Evolutionary conservation across 164 flowering plant genomes (phyloP).

Genomic region (Piper betle): DNA sequence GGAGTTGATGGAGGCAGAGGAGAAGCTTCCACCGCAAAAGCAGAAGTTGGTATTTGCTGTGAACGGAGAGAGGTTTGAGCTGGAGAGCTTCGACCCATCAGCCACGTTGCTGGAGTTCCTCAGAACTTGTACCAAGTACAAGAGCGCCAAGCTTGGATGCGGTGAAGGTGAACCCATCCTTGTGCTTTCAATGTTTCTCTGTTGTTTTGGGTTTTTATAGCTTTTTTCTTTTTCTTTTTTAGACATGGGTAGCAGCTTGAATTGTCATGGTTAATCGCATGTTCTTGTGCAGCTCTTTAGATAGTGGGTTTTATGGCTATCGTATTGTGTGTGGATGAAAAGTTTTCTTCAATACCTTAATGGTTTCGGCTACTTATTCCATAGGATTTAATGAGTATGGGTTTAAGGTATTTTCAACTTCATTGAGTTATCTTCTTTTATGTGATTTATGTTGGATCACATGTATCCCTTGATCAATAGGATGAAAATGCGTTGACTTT

Average conservation of each 20-base stretch:
- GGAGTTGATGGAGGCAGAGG: background rate
- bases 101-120: slow-evolving; percentile 73
- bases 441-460: background rate
- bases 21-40: background rate
- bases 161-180: slow-evolving; percentile 61
- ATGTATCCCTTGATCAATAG: too few species aligned
- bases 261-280: too few species aligned
- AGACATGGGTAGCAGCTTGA: too few species aligned
- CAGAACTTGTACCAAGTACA: slow-evolving; percentile 52
- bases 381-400: background rate
- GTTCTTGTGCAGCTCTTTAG: too few species aligned
- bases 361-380: too few species aligned
- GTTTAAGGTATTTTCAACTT: too few species aligned
- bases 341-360: too few species aligned
- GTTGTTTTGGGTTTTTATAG: too few species aligned
- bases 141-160: slow-evolving; percentile 73
- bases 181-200: background rate
- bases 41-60: slow-evolving; percentile 52
- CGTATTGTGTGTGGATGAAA: too few species aligned
- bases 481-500: too few species aligned
- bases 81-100: slow-evolving; percentile 50
- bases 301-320: too few species aligned
- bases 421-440: background rate
- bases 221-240: background rate
- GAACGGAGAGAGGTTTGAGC: slow-evolving; percentile 64